Evolutionary conservation across 768 basidiomycete species (phyloP), one percentile per base, ranked within the genome.

Genomic region (Kwoniella sp.): DNA sequence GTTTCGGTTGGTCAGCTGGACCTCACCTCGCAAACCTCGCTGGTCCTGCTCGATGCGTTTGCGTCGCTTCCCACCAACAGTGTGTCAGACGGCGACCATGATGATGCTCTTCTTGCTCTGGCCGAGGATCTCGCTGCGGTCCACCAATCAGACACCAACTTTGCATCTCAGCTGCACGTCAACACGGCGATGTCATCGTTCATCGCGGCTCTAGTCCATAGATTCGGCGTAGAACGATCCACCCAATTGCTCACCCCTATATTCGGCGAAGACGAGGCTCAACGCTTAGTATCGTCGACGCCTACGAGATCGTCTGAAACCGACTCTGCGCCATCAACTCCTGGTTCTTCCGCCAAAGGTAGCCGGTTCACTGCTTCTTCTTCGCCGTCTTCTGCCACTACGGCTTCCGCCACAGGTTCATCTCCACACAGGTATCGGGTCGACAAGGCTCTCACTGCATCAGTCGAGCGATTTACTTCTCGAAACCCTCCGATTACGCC

Each of bases 401-500:
- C 20, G 11, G 37, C 56, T 28, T 23, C 63, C 7, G 23, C 41
- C 5, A 38, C 62, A 2, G 45, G 45, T 22, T 45, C 29, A 31
- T 25, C 62, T 2, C 55, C 41, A 29, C 48, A 52, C 55, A 67
- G 51, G 17, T n/a, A 62, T 12, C n/a, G 34, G 12, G 25, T 66
- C 11, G 68, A 70, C 38, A 55, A 55, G n/a, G 55, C 60, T 11
- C 64, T 65, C 25, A 69, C 72, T 9, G 63, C 58, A 2, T 61
- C 62, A 0, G 55, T 76, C 30, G 73, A 75, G 31, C 45, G 56
- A 26, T 67, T 76, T 54, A 66, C 60, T 28, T 48, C 41, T 3
- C 58, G 68, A 20, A 61, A 67, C 41, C 58, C 75, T 12, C 69
- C 77, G 1, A 68, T 81, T 38, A 73, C 81, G 25, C 63, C 82